Percentiles rank a stretch among this genome's conserved stretches.
These are phyloP conservation scores for Fraxinus platypoda DNA, from an alignment of 305 asterid genomes.

Conservation along the genomic window DNA sequence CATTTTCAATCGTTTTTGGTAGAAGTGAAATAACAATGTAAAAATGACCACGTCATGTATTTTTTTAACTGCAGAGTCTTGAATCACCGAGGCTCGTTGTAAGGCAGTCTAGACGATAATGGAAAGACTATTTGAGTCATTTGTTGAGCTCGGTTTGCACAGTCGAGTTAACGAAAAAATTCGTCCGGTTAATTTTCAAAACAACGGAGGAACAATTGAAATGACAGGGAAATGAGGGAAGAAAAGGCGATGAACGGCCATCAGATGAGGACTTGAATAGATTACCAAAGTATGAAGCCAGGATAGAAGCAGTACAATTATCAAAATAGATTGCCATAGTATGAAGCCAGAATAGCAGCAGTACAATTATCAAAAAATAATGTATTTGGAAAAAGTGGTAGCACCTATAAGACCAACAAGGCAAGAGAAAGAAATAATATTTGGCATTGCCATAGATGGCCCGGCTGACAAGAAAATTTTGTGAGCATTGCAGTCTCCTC, in stretches of 20 bases:
- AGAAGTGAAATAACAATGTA: background rate
- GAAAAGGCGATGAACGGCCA: background rate
- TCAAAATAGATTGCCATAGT: too few relatives aligned
- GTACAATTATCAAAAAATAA: constrained; percentile 28
- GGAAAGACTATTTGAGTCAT: too few relatives aligned
- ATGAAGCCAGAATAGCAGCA: background rate
- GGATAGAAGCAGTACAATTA: too few relatives aligned
- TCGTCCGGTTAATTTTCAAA: background rate
- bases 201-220: background rate
- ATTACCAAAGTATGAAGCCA: background rate
- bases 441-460: constrained; percentile 56
- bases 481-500: constrained; percentile 75
- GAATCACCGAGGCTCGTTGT: background rate
- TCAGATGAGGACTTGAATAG: background rate
- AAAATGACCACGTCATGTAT: background rate
- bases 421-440: constrained; percentile 54
- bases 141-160: too few relatives aligned
- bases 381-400: constrained; percentile 42
- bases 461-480: constrained; percentile 62
- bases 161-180: background rate
- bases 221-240: background rate
- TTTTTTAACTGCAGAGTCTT: background rate
- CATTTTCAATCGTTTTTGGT: background rate
- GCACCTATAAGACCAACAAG: constrained; percentile 67
- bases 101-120: background rate